phyloP scores from a whole-genome alignment of 768 basidiomycete species.

The Pholiota conissans region DNA sequence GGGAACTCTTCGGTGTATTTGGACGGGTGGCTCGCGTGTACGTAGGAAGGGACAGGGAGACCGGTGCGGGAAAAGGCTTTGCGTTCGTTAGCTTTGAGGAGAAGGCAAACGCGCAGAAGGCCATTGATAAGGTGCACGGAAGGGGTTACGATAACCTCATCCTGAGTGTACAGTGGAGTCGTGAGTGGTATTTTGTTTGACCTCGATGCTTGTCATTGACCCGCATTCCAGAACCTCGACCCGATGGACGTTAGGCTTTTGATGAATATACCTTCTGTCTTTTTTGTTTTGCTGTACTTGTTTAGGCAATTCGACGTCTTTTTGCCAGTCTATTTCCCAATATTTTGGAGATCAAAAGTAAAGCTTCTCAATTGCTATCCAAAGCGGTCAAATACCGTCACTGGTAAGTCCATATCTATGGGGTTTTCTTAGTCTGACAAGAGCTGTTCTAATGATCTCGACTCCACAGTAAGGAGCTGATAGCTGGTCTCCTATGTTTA shows the following conservation, averaged over 20 bases:
- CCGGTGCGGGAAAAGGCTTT: slow-evolving; percentile 93
- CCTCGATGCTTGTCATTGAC: background rate
- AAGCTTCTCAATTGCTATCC: too few relatives aligned
- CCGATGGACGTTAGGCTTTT: slow-evolving; percentile 28
- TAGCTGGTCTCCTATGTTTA: background rate
- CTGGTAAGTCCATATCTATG: background rate
- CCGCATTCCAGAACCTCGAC: slow-evolving; percentile 30
- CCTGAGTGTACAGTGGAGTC: slow-evolving; percentile 62
- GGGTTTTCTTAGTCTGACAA: background rate
- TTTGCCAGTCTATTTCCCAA: background rate
- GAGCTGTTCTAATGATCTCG: background rate
- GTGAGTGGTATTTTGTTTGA: slow-evolving; percentile 34
- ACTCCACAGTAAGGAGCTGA: too few relatives aligned
- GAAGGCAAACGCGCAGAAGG: slow-evolving; percentile 73
- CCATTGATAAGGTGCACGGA: slow-evolving; percentile 91
- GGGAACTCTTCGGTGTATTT: slow-evolving; percentile 87
- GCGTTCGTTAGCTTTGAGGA: slow-evolving; percentile 97
- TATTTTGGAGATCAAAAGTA: too few relatives aligned
- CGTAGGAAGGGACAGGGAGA: slow-evolving; percentile 93
- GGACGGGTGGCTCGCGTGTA: slow-evolving; percentile 88
- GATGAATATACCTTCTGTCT: background rate
- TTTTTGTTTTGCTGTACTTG: background rate
- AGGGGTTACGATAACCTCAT: slow-evolving; percentile 93
- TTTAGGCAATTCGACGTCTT: background rate
- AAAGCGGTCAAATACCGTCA: too few relatives aligned